phyloP scores from a whole-genome alignment of 306 rosid genomes.

The Luffa aegyptiaca region DNA sequence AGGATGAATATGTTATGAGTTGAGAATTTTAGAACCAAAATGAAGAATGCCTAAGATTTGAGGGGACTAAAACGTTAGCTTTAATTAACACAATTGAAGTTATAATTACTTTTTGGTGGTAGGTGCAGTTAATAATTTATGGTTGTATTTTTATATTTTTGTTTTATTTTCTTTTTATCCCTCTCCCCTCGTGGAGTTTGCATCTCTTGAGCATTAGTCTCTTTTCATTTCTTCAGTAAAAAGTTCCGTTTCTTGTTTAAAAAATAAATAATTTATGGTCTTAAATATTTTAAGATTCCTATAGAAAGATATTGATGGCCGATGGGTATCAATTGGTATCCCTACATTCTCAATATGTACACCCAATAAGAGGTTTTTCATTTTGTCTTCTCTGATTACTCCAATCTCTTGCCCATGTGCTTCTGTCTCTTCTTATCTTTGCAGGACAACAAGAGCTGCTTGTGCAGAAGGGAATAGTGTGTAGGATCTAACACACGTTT shows the following conservation, averaged over 20 bases:
- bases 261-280: not conserved
- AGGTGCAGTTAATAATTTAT: not conserved
- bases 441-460: not conserved
- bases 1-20: not conserved
- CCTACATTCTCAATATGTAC: not conserved
- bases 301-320: not conserved
- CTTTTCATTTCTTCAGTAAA: no score
- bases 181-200: no score
- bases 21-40: not conserved
- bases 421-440: constrained; percentile 5
- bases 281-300: not conserved
- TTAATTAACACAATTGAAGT: not conserved
- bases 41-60: not conserved
- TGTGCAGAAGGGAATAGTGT: not conserved
- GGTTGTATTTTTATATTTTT: not conserved
- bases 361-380: not conserved
- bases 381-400: not conserved
- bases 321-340: not conserved
- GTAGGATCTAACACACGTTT: not conserved
- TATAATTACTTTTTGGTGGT: not conserved
- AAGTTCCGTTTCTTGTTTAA: no score
- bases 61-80: not conserved
- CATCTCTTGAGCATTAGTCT: no score
- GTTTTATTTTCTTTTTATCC: no score
- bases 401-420: constrained; percentile 1